A percentile compares a stretch with the other conserved stretches of the same genome.
These are phyloP conservation scores for Fusarium pininemorale DNA, from an alignment of 2,329 filamentous ascomycete species.

Conservation along the genomic window DNA sequence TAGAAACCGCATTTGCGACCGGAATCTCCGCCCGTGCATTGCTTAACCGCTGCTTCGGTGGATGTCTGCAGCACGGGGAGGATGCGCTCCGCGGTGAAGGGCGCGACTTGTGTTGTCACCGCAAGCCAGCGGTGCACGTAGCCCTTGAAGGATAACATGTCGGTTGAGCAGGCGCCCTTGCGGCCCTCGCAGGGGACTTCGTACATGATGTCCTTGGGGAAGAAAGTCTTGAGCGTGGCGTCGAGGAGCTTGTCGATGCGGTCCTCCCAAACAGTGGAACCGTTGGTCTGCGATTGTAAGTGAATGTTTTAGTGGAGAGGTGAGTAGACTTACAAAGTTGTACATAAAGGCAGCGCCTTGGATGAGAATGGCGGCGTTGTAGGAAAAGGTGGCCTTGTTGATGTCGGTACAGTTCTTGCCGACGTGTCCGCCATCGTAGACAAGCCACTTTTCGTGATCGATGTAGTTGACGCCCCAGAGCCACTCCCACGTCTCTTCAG, in stretches of 20 bases:
- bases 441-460: constrained; percentile 65
- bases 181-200: constrained; percentile 72
- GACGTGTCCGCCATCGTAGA: constrained; percentile 71
- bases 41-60: constrained; percentile 65
- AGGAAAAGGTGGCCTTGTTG: constrained; percentile 72
- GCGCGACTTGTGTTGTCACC: constrained; percentile 68
- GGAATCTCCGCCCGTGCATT: constrained; percentile 68
- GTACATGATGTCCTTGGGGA: constrained; percentile 66
- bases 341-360: constrained; percentile 75
- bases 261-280: constrained; percentile 62
- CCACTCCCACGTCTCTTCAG: constrained; percentile 71
- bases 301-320: rapidly evolving
- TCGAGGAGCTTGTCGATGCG: constrained; percentile 65
- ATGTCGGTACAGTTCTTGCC: constrained; percentile 67
- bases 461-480: constrained; percentile 64
- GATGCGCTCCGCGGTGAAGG: constrained; percentile 64
- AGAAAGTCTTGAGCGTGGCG: constrained; percentile 60
- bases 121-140: constrained; percentile 74
- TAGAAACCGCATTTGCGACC: constrained; percentile 71
- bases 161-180: constrained; percentile 69
- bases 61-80: constrained; percentile 66
- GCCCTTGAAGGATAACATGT: constrained; percentile 79
- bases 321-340: constrained; percentile 59
- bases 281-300: constrained; percentile 56
- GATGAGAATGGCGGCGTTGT: constrained; percentile 70